Conservation (phyloP, 148 eudicot genomes). For the Polygonum aviculare region DNA sequence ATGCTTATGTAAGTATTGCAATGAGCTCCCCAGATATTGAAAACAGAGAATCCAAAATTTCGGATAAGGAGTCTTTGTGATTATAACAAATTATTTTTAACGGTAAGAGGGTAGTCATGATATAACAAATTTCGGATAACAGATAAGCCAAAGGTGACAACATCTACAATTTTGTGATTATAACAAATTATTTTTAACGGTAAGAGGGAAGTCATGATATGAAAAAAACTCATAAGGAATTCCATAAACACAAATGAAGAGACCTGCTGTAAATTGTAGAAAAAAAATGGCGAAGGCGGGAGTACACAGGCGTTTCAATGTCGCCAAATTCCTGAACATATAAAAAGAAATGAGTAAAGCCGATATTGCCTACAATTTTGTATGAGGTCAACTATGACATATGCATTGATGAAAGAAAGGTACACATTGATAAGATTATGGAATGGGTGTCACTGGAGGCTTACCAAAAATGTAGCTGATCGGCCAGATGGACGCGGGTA, state of each 20-base stretch:
- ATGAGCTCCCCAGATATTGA: background rate
- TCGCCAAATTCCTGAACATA: constrained; percentile 84
- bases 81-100: background rate
- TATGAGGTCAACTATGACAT: background rate
- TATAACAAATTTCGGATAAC: background rate
- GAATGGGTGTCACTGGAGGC: constrained; percentile 12
- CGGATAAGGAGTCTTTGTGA: background rate
- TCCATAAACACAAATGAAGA: background rate
- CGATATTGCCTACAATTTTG: background rate
- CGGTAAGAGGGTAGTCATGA: background rate
- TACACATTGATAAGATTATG: background rate
- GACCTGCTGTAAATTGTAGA: constrained; percentile 70
- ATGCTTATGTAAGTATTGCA: background rate
- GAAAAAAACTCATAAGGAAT: background rate
- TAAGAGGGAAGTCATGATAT: background rate
- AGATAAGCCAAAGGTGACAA: background rate
- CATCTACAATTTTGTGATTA: background rate
- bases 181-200: background rate
- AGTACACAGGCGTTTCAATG: constrained; percentile 72
- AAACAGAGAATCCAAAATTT: background rate
- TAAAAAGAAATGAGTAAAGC: background rate
- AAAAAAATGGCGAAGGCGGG: constrained; percentile 70
- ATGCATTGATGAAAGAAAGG: constrained; percentile 4
- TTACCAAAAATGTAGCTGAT: constrained; percentile 77
- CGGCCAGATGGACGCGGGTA: constrained; percentile 59